Percentiles rank a stretch among this genome's conserved stretches.
Conservation (phyloP, 441 rosid genomes). For the Pelargonium fulgidum region DNA sequence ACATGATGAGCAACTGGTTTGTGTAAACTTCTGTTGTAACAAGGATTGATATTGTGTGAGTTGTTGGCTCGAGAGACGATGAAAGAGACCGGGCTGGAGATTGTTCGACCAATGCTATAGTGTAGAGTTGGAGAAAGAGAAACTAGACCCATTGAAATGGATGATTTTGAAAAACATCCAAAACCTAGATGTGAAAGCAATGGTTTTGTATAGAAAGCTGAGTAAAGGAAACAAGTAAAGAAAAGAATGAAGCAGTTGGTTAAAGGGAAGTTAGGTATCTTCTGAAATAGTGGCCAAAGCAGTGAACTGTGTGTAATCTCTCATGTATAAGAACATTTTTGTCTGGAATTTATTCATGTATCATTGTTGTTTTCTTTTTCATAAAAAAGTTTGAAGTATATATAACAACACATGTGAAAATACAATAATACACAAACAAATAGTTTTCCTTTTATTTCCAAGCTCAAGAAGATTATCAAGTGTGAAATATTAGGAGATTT, state of each 20-base stretch:
- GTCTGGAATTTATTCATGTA: no score
- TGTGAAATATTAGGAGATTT: no score
- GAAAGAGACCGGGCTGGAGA: constrained; percentile 11
- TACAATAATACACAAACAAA: no score
- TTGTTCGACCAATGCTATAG: neutral
- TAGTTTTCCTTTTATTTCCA: no score
- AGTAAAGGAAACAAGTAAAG: neutral
- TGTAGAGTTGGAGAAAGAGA: constrained; percentile 14
- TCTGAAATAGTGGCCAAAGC: neutral
- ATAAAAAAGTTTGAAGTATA: no score
- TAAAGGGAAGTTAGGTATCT: neutral
- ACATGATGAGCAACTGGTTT: neutral
- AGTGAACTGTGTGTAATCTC: neutral
- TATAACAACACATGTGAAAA: no score
- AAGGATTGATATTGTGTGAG: constrained; percentile 1
- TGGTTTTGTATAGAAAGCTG: neutral
- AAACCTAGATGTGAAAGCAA: neutral
- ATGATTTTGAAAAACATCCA: neutral
- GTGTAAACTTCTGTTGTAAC: neutral
- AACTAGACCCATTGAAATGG: constrained; percentile 25
- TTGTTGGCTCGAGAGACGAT: constrained; percentile 12
- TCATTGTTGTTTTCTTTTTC: no score
- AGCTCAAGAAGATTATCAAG: no score
- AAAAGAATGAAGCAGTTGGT: constrained; percentile 7
- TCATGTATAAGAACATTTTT: no score